Conservation (phyloP, 768 basidiomycete genomes). For the Kondoa malvinella region DNA sequence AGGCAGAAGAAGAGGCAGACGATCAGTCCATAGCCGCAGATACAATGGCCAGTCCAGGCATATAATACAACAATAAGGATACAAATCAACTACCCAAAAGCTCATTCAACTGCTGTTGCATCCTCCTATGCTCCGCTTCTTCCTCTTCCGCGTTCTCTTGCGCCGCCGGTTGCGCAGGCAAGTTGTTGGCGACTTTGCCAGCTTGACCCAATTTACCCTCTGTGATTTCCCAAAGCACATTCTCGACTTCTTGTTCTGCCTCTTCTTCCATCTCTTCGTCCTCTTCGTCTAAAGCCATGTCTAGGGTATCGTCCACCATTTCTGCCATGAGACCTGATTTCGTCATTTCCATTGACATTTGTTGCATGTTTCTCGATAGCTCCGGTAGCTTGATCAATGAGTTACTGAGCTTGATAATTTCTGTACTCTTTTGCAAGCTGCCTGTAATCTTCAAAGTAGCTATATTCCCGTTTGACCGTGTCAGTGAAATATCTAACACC, state of each 20-base stretch:
- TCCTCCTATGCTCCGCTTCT: constrained; percentile 15
- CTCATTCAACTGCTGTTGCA: constrained; percentile 17
- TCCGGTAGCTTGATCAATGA: constrained; percentile 78
- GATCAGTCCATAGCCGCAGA: constrained; percentile 1
- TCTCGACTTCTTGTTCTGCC: constrained; percentile 92
- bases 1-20: constrained; percentile 10
- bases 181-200: constrained; percentile 19
- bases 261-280: constrained; percentile 92
- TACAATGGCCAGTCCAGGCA: not conserved
- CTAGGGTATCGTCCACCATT: constrained; percentile 86
- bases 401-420: constrained; percentile 98
- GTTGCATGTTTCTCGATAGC: constrained; percentile 77
- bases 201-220: constrained; percentile 39
- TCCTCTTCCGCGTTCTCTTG: constrained; percentile 9
- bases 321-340: constrained; percentile 98
- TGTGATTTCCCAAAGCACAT: constrained; percentile 84
- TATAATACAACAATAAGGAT: not conserved
- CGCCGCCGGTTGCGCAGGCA: not conserved
- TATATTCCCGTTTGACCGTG: constrained; percentile 30
- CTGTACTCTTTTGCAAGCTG: constrained; percentile 90
- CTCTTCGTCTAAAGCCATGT: constrained; percentile 42
- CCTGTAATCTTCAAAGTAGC: constrained; percentile 96
- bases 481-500: not conserved
- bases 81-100: not conserved
- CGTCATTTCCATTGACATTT: constrained; percentile 99